Percentiles rank a stretch among this genome's conserved stretches.
Evolutionary conservation across 805 yeast genomes (phyloP).

Genomic region (Yarrowia alimentaria): DNA sequence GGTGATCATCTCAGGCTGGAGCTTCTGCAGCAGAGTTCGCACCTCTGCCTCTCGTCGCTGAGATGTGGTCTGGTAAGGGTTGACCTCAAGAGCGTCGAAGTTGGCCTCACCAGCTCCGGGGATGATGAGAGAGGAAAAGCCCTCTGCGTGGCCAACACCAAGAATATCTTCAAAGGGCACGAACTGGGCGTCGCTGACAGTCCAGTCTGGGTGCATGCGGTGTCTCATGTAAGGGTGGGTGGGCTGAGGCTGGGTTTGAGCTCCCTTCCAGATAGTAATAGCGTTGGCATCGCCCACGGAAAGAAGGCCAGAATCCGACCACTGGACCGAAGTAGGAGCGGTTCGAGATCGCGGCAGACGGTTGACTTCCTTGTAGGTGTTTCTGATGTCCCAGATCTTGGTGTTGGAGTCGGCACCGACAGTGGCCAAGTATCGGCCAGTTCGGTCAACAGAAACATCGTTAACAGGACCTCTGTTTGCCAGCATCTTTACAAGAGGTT

Average conservation of each 20-base stretch:
- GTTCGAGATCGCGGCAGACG: conserved; percentile 71
- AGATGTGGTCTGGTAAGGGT: conserved; percentile 87
- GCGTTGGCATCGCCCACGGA: conserved; percentile 97
- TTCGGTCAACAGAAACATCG: conserved; percentile 81
- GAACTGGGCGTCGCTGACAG: conserved; percentile 62
- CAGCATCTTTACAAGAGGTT: conserved; percentile 80
- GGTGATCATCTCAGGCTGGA: conserved; percentile 88
- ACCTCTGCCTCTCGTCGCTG: conserved; percentile 95
- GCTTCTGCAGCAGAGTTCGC: conserved; percentile 75
- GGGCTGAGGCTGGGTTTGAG: conserved; percentile 45
- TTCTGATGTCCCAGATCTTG: conserved; percentile 92
- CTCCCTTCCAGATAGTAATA: conserved; percentile 90
- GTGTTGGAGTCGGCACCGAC: conserved; percentile 82
- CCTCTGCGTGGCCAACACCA: conserved; percentile 78
- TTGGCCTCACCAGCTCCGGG: conserved; percentile 99
- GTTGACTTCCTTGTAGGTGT: conserved; percentile 66
- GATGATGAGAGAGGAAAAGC: conserved; percentile 78
- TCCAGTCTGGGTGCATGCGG: conserved; percentile 66
- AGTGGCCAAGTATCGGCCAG: conserved; percentile 91
- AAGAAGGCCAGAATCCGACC: conserved; percentile 83
- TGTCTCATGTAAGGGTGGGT: conserved; percentile 86
- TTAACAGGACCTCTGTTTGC: conserved; percentile 84
- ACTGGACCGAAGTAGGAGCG: conserved; percentile 74
- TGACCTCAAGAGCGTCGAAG: conserved; percentile 86
- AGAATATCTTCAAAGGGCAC: conserved; percentile 97